Percentiles rank a stretch among this genome's conserved stretches.
These are phyloP conservation scores for Scheffersomyces stambukii DNA, from an alignment of 1,139 yeast genomes.

Conservation along the genomic window DNA sequence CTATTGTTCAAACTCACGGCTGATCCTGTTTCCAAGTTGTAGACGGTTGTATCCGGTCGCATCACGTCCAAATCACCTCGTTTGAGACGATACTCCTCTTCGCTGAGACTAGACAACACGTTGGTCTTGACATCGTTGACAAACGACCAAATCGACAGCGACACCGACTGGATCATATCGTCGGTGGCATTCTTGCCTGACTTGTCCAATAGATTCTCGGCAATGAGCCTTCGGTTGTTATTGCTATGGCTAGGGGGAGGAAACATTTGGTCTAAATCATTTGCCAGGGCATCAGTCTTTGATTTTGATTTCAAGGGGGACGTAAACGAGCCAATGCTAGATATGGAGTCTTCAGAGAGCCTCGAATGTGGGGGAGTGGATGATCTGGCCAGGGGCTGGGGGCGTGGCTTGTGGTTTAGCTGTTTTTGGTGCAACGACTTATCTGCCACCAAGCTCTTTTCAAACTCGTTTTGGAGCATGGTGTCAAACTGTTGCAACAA, in stretches of 20 bases:
- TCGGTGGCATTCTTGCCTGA: slow-evolving; percentile 14
- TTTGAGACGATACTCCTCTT: slow-evolving; percentile 15
- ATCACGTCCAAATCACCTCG: slow-evolving; percentile 1
- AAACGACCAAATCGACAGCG: slow-evolving; percentile 44
- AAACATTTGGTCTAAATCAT: slow-evolving; percentile 1
- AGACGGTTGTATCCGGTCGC: slow-evolving; percentile 12
- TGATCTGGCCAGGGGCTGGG: too few relatives aligned
- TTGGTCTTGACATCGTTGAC: slow-evolving; percentile 41
- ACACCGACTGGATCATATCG: slow-evolving; percentile 41
- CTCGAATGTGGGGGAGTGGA: slow-evolving; percentile 18
- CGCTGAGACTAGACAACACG: slow-evolving; percentile 33
- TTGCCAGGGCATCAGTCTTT: too few relatives aligned
- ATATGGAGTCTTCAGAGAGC: slow-evolving; percentile 24
- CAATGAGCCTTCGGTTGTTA: slow-evolving; percentile 1
- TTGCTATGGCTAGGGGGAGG: background rate
- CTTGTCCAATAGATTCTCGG: slow-evolving; percentile 1
- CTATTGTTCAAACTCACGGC: slow-evolving; percentile 15
- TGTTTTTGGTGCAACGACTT: slow-evolving; percentile 1
- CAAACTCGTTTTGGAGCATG: slow-evolving; percentile 63
- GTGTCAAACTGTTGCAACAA: slow-evolving; percentile 67
- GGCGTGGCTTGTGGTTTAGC: slow-evolving; percentile 2
- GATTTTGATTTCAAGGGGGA: slow-evolving; percentile 26
- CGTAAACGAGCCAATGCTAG: slow-evolving; percentile 20
- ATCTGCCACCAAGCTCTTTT: slow-evolving; percentile 36
- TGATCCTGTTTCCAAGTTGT: slow-evolving; percentile 28